Conservation (phyloP, 2,329 filamentous ascomycete species). For the Aciculosporium take region DNA sequence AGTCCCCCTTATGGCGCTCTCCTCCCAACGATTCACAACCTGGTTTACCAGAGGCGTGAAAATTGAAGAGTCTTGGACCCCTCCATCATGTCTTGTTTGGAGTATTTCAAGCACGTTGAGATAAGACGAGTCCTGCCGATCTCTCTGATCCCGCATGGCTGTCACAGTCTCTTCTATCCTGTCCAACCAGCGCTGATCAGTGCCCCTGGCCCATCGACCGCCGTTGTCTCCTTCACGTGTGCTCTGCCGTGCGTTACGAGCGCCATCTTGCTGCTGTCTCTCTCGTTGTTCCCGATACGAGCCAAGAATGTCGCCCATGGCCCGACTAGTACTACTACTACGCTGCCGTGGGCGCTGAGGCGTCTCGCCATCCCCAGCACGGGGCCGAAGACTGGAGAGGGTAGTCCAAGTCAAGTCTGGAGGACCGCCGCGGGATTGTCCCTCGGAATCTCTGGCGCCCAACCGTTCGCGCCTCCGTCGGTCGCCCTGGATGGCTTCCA, state of each 20-base stretch:
- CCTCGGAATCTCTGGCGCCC: constrained; percentile 14
- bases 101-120: constrained; percentile 24
- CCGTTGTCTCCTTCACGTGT: constrained; percentile 13
- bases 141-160: constrained; percentile 21
- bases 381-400: constrained; percentile 9
- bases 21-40: constrained; percentile 23
- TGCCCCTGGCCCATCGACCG: constrained; percentile 6
- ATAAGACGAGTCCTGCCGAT: constrained; percentile 22
- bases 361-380: constrained; percentile 12
- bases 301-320: constrained; percentile 24
- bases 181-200: constrained; percentile 19
- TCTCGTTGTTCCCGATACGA: constrained; percentile 24
- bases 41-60: constrained; percentile 24
- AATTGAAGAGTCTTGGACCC: constrained; percentile 22
- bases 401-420: constrained; percentile 10
- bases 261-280: constrained; percentile 18
- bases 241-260: constrained; percentile 20
- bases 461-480: constrained; percentile 35
- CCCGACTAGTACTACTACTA: constrained; percentile 22
- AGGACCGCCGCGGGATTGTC: constrained; percentile 10
- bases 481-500: constrained; percentile 41
- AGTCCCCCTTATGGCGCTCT: constrained; percentile 20
- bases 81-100: constrained; percentile 21
- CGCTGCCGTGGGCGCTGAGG: constrained; percentile 20
- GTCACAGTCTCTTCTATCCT: constrained; percentile 22